Conservation (phyloP, 352 stramenopile species). For the Phytophthora parvispora region DNA sequence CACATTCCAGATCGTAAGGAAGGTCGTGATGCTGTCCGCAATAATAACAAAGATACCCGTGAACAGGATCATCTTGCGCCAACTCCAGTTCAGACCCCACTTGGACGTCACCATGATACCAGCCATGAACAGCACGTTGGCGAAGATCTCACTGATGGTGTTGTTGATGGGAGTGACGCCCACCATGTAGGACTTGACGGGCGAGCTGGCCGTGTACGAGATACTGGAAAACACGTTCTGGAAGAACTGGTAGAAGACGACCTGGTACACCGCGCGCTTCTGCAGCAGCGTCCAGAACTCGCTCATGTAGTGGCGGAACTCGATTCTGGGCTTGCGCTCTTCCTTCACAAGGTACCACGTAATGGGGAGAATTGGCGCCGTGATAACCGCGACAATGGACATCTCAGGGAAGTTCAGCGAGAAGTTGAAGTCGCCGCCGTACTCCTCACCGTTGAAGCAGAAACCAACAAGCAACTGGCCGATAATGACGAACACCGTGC, state of each 20-base stretch:
- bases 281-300: slow-evolving; percentile 48
- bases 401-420: slow-evolving; percentile 48
- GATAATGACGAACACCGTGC: slow-evolving; percentile 41
- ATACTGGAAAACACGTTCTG: slow-evolving; percentile 44
- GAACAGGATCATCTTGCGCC: slow-evolving; percentile 44
- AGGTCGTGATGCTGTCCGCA: slow-evolving; percentile 39
- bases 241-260: slow-evolving; percentile 57
- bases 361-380: slow-evolving; percentile 32
- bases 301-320: slow-evolving; percentile 37
- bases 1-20: slow-evolving; percentile 51
- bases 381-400: slow-evolving; percentile 36
- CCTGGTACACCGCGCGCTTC: slow-evolving; percentile 49
- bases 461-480: slow-evolving; percentile 44
- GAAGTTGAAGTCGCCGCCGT: slow-evolving; percentile 57
- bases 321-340: slow-evolving; percentile 27
- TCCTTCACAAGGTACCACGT: slow-evolving; percentile 56
- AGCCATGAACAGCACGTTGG: slow-evolving; percentile 36
- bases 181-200: slow-evolving; percentile 43
- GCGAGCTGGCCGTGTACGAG: slow-evolving; percentile 30
- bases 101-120: slow-evolving; percentile 39
- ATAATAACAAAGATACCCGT: slow-evolving; percentile 32
- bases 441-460: slow-evolving; percentile 52
- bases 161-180: slow-evolving; percentile 41
- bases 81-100: slow-evolving; percentile 56
- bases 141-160: slow-evolving; percentile 41